Base-by-base conservation (phyloP, 768 basidiomycete species). In the Pleurotus sapidus region DNA sequence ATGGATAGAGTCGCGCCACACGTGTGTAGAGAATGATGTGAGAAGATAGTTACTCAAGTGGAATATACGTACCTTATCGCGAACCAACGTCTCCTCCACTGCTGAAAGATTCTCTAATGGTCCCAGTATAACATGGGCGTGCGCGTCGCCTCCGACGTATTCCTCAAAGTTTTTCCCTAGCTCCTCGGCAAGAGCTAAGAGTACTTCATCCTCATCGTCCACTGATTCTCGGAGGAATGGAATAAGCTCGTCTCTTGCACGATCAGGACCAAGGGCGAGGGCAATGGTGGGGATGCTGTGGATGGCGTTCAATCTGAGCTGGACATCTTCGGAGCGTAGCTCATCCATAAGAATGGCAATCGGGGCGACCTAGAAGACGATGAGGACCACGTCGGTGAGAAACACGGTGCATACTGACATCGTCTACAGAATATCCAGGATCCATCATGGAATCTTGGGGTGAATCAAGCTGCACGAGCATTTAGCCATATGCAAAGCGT, bases 191-290 rank as follows among this genome's bases (percentile, higher is more conserved):
- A 99, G 78, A 4, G 95, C 96, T 46, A 99, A 81, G 42, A 99
- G 78, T 27, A 99, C 95, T 67, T 99, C 97, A 71, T 99, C 97
- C 74, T 99, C 97, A 67, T 99, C 97, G 72, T 99, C 97, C 63
- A 99, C 87, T n/a, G 94, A 95, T 67, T 99, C 96, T 75, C 95
- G 93, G 55, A 99, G 84, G 78, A 99, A 99, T 1, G 95, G 93
- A 60, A 99, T 84, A 64, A 99, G 84, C 70, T 99, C 97, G 56
- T 94, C 91, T 61, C 96, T 86, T 23, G 95, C 92, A 64, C 97
- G 91, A 78, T 95, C 91, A 43, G 94, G 87, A 5, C 97, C 96
- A 51, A 99, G 82, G 15, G 97, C 97, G 60, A 99, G 84, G 4
- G 96, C 96, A 74, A 99, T 99, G 48, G 97, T 99, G 51, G 95